Percentiles rank a stretch among this genome's conserved stretches.
These are phyloP conservation scores for Umbelopsis isabellina DNA, from an alignment of 192 early-diverging fungal genomes.

Conservation along the genomic window DNA sequence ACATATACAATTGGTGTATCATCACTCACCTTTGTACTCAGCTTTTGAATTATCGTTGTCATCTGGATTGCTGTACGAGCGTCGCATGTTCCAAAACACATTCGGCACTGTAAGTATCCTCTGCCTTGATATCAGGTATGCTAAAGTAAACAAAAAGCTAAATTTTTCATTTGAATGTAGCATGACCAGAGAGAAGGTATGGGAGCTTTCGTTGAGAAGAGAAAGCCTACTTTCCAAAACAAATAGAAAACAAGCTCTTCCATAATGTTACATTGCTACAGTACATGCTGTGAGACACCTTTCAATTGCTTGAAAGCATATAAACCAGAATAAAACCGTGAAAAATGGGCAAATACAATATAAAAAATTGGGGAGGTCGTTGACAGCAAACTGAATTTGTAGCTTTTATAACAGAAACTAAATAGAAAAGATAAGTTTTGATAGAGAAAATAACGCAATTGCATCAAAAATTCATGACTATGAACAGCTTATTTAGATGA, in stretches of 20 bases:
- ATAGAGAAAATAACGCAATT: no score
- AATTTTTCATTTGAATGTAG: constrained; percentile 24
- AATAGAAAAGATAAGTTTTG: no score
- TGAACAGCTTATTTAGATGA: no score
- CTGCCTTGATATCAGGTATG: background rate
- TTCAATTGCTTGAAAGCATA: background rate
- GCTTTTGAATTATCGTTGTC: constrained; percentile 87
- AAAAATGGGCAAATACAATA: no score
- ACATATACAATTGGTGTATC: background rate
- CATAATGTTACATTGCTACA: no score
- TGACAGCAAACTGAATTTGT: no score
- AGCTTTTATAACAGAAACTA: no score
- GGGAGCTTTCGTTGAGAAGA: constrained; percentile 92
- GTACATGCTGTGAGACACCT: no score
- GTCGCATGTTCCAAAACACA: constrained; percentile 89
- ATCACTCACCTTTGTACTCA: constrained; percentile 27
- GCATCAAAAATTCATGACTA: no score
- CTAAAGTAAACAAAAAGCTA: background rate
- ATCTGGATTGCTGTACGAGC: constrained; percentile 89
- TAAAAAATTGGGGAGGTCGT: no score
- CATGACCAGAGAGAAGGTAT: constrained; percentile 98
- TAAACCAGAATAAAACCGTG: constrained; percentile 10
- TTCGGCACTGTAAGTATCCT: constrained; percentile 78
- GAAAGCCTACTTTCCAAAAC: constrained; percentile 84
- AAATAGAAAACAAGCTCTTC: constrained; percentile 58